phyloP scores from a whole-genome alignment of 495 filamentous ascomycete species.

The Lepidopterella palustris region DNA sequence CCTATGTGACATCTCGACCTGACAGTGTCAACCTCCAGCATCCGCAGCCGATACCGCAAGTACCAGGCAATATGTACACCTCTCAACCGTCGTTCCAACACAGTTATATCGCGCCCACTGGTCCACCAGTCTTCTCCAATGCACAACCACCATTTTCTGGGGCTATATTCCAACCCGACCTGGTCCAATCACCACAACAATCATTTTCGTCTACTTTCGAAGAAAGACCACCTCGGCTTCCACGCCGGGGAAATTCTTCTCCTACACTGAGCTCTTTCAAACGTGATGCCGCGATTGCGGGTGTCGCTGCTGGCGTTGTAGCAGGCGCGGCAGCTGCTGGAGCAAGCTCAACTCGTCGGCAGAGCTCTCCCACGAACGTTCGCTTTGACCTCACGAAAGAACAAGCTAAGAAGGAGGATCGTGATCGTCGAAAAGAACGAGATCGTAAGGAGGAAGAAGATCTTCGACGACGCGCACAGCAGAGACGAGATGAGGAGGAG shows the following conservation, averaged over 20 bases:
- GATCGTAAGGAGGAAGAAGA: slow-evolving; percentile 17
- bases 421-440: slow-evolving; percentile 16
- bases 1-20: slow-evolving; percentile 25
- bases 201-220: background rate
- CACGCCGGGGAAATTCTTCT: slow-evolving; percentile 23
- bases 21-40: slow-evolving; percentile 34
- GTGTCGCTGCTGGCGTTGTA: slow-evolving; percentile 27
- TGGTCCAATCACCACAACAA: slow-evolving; percentile 5
- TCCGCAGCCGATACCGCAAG: slow-evolving; percentile 36
- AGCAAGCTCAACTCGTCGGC: slow-evolving; percentile 5
- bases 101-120: slow-evolving; percentile 28
- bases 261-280: slow-evolving; percentile 21
- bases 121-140: slow-evolving; percentile 32
- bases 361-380: slow-evolving; percentile 27
- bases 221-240: slow-evolving; percentile 5
- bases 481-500: slow-evolving; percentile 15
- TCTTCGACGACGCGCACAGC: slow-evolving; percentile 15
- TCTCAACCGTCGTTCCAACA: slow-evolving; percentile 13
- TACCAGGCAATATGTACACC: slow-evolving; percentile 28
- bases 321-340: slow-evolving; percentile 23
- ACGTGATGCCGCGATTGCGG: slow-evolving; percentile 30
- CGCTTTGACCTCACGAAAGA: slow-evolving; percentile 35
- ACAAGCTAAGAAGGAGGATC: slow-evolving; percentile 24
- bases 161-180: slow-evolving; percentile 2
- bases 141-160: slow-evolving; percentile 4